Conservation (phyloP, 805 yeast genomes). For the Torulaspora franciscae region DNA sequence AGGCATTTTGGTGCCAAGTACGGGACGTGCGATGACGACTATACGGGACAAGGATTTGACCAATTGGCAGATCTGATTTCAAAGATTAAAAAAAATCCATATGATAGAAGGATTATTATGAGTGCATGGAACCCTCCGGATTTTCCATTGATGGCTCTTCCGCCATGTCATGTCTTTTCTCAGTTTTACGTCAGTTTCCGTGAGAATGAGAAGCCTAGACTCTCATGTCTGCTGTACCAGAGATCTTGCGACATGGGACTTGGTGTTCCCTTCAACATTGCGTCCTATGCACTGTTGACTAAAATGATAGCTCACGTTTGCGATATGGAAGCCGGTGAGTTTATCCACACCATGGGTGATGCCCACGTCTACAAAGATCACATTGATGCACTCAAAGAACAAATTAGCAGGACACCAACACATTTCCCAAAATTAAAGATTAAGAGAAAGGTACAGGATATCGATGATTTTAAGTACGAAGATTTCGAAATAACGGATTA, state of each 20-base stretch:
- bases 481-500: conserved; percentile 81
- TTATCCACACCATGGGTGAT: conserved; percentile 93
- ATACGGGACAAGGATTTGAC: conserved; percentile 83
- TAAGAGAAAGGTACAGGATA: conserved; percentile 58
- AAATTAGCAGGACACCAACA: conserved; percentile 68
- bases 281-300: conserved; percentile 89
- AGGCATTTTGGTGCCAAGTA: conserved; percentile 97
- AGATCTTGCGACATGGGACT: conserved; percentile 99
- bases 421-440: conserved; percentile 75
- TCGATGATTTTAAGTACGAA: conserved; percentile 84
- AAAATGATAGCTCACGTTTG: conserved; percentile 95
- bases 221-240: conserved; percentile 88
- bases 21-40: conserved; percentile 79
- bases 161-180: conserved; percentile 96
- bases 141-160: conserved; percentile 88
- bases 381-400: conserved; percentile 82
- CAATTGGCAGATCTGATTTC: conserved; percentile 77
- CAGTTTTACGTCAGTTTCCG: conserved; percentile 93
- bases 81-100: conserved; percentile 80
- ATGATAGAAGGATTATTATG: conserved; percentile 88
- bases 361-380: conserved; percentile 94
- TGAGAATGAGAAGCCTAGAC: conserved; percentile 51
- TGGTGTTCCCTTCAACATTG: conserved; percentile 98
- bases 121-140: conserved; percentile 99
- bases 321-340: conserved; percentile 92